Evolutionary conservation across 2,329 filamentous ascomycete species (phyloP).

Genomic region (Aspergillus pseudotamarii): DNA sequence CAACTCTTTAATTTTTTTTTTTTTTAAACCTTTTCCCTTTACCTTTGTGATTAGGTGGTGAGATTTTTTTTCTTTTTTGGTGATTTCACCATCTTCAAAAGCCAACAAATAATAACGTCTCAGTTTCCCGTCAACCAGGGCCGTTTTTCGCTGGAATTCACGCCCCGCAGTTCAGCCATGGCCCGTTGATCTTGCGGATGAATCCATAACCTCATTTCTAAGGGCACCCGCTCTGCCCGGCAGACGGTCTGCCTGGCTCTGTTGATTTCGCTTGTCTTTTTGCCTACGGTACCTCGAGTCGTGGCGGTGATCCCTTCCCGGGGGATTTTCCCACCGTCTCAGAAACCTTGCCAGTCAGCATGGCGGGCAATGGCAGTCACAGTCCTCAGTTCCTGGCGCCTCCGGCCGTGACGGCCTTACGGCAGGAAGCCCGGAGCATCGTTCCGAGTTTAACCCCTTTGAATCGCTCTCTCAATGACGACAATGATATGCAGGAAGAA

Average conservation of each 20-base stretch:
- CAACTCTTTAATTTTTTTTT: conserved; percentile 1
- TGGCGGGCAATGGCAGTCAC: conserved; percentile 46
- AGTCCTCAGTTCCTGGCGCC: conserved; percentile 46
- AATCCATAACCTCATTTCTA: conserved; percentile 40
- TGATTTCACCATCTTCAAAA: neutral
- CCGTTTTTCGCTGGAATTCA: conserved; percentile 19
- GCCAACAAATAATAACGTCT: conserved; percentile 1
- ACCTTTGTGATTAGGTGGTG: neutral
- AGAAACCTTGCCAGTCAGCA: conserved; percentile 31
- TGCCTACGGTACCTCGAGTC: conserved; percentile 1
- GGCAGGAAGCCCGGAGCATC: conserved; percentile 46
- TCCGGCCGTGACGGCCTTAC: conserved; percentile 47
- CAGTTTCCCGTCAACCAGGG: conserved; percentile 25
- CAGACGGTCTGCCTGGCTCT: conserved; percentile 44
- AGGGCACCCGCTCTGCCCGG: conserved; percentile 49
- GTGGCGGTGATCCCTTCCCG: conserved; percentile 3
- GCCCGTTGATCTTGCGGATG: conserved; percentile 45
- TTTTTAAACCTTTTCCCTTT: neutral
- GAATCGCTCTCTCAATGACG: conserved; percentile 72
- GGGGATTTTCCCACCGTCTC: conserved; percentile 12
- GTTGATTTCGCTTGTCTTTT: conserved; percentile 14
- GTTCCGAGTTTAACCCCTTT: conserved; percentile 45
- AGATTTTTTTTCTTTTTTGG: neutral
- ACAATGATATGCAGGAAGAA: conserved; percentile 88
- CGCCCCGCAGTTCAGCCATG: conserved; percentile 34